These are phyloP conservation scores for Monotropa hypopitys DNA, from an alignment of 179 eudicot species.

Conservation along the genomic window DNA sequence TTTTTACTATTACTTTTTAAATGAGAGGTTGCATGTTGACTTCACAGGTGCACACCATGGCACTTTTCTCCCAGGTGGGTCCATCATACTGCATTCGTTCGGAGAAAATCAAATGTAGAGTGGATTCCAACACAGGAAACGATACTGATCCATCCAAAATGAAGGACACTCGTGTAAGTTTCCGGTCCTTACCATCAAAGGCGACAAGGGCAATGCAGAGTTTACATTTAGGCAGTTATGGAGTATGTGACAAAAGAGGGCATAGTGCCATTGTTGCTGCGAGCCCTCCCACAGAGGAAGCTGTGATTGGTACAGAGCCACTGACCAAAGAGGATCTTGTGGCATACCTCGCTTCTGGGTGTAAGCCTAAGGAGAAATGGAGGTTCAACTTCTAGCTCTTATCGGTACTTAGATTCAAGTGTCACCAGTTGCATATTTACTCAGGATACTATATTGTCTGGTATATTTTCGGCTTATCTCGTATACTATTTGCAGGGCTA, in stretches of 20 bases:
- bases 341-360: slow-evolving; percentile 86
- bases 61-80: slow-evolving; percentile 42
- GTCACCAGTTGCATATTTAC: background rate
- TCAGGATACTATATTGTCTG: background rate
- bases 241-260: slow-evolving; percentile 25
- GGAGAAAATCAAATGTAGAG: slow-evolving; percentile 30
- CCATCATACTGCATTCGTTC: slow-evolving; percentile 33
- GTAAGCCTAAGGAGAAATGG: slow-evolving; percentile 96
- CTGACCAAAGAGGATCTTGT: slow-evolving; percentile 86
- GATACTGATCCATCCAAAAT: slow-evolving; percentile 11
- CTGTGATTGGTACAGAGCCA: slow-evolving; percentile 65
- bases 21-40: background rate
- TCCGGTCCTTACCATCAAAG: slow-evolving; percentile 20
- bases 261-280: slow-evolving; percentile 52
- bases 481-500: background rate
- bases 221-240: slow-evolving; percentile 13
- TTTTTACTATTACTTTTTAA: background rate
- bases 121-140: slow-evolving; percentile 12
- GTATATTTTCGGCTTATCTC: background rate
- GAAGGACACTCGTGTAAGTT: slow-evolving; percentile 21
- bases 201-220: slow-evolving; percentile 22
- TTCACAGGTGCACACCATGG: slow-evolving; percentile 33
- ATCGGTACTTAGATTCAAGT: slow-evolving; percentile 16
- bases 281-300: slow-evolving; percentile 89
- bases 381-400: slow-evolving; percentile 48